A percentile compares a stretch with the other conserved stretches of the same genome.
These are phyloP conservation scores for Aureobasidium sp. DNA, from an alignment of 2,329 filamentous ascomycete genomes.

Conservation along the genomic window DNA sequence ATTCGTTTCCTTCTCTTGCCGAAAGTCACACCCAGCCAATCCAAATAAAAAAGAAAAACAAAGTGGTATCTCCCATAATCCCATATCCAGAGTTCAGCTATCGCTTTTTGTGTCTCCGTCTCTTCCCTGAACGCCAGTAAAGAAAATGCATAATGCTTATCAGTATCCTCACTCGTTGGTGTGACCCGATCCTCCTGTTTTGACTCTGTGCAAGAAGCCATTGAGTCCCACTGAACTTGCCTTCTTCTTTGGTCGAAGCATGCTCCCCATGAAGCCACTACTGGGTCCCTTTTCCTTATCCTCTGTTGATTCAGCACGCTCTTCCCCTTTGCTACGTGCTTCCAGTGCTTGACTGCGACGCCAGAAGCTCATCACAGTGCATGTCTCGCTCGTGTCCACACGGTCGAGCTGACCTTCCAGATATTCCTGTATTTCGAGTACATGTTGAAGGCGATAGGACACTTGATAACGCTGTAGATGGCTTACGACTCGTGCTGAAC, in stretches of 20 bases:
- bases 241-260: conserved; percentile 1
- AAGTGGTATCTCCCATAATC: conserved; percentile 5
- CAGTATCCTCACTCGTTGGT: background rate
- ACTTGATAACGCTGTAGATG: conserved; percentile 96
- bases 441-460: conserved; percentile 73
- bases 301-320: background rate
- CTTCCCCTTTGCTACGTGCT: conserved; percentile 37
- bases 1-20: background rate
- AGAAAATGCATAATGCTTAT: background rate
- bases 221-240: conserved; percentile 4
- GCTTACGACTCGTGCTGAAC: conserved; percentile 90
- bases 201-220: background rate
- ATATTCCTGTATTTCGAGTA: conserved; percentile 90
- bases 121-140: background rate
- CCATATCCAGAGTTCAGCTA: background rate
- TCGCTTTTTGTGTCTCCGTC: background rate
- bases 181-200: background rate
- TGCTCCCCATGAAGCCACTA: background rate
- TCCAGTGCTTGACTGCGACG: conserved; percentile 79
- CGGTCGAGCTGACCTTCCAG: conserved; percentile 72
- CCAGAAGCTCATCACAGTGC: conserved; percentile 62
- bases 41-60: background rate
- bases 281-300: background rate
- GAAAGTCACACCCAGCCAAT: background rate
- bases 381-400: conserved; percentile 59